A percentile compares a stretch with the other conserved stretches of the same genome.
phyloP scores from a whole-genome alignment of 208 protist genomes.

The Herpetomonas tarakana region DNA sequence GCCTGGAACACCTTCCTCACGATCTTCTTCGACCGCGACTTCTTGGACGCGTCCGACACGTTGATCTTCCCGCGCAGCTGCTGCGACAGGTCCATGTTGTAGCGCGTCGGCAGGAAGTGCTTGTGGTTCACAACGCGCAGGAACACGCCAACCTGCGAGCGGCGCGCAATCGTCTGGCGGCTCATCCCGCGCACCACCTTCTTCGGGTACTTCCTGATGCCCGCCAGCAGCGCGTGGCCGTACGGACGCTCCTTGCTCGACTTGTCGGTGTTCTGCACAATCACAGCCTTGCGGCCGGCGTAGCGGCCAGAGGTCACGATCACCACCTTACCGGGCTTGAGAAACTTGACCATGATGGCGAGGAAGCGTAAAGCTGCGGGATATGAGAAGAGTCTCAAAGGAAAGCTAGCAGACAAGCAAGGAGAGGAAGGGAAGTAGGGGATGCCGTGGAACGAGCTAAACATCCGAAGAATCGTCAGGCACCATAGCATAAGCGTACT shows the following conservation, averaged over 20 bases:
- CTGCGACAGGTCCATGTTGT: conserved; percentile 92
- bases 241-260: conserved; percentile 92
- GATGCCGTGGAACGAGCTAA: too few species aligned
- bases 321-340: conserved; percentile 98
- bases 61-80: conserved; percentile 91
- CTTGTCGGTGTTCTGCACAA: conserved; percentile 94
- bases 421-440: too few species aligned
- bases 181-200: conserved; percentile 95
- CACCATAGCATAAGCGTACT: too few species aligned
- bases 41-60: conserved; percentile 88
- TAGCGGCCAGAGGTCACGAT: conserved; percentile 97
- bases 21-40: conserved; percentile 76
- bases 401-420: too few species aligned
- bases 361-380: too few species aligned
- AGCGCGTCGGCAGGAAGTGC: conserved; percentile 98
- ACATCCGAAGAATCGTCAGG: too few species aligned
- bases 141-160: conserved; percentile 95
- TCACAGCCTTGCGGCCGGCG: conserved; percentile 97
- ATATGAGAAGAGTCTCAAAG: too few species aligned
- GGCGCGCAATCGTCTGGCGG: conserved; percentile 90
- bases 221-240: conserved; percentile 95
- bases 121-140: conserved; percentile 98
- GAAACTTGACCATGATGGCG: conserved; percentile 88
- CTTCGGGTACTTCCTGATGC: conserved; percentile 95
- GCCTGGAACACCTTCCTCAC: conserved; percentile 93